A percentile compares a stretch with the other conserved stretches of the same genome.
Evolutionary conservation across 2,329 filamentous ascomycete genomes (phyloP).

Genomic region (Stachybotrys echinatus): DNA sequence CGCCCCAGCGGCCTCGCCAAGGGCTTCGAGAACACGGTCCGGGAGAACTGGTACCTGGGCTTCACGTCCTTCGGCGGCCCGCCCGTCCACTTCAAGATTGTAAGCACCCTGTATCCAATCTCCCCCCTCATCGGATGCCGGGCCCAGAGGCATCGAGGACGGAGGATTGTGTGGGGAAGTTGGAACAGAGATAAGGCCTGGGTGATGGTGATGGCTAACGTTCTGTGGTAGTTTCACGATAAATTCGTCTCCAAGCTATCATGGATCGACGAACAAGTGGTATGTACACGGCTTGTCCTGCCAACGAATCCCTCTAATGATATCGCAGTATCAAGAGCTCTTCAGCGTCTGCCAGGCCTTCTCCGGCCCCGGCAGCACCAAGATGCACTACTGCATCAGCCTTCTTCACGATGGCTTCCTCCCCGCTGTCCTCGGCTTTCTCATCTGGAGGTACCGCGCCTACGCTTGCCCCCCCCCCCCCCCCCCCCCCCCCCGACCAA

Average conservation of each 20-base stretch:
- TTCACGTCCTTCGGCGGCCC: constrained; percentile 63
- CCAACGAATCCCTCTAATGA: background rate
- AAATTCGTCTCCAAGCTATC: constrained; percentile 54
- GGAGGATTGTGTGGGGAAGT: no score
- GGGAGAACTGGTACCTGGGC: constrained; percentile 52
- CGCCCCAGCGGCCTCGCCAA: background rate
- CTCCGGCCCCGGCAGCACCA: constrained; percentile 63
- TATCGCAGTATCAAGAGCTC: constrained; percentile 60
- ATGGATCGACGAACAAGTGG: constrained; percentile 67
- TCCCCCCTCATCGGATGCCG: no score
- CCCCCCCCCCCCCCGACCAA: background rate
- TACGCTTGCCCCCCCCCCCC: background rate
- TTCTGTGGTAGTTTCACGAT: constrained; percentile 1
- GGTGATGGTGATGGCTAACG: no score
- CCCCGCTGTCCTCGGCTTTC: constrained; percentile 52
- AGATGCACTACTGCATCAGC: constrained; percentile 66
- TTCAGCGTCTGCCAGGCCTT: constrained; percentile 66
- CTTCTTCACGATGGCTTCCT: constrained; percentile 57
- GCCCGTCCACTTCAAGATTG: constrained; percentile 64
- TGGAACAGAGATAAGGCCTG: no score
- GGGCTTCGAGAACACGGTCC: constrained; percentile 2
- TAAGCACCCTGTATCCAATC: constrained; percentile 15
- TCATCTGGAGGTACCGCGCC: constrained; percentile 53
- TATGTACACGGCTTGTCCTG: constrained; percentile 20
- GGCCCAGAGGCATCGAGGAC: no score